phyloP scores from a whole-genome alignment of 2,329 filamentous ascomycete genomes.

The Colletotrichum sp. region DNA sequence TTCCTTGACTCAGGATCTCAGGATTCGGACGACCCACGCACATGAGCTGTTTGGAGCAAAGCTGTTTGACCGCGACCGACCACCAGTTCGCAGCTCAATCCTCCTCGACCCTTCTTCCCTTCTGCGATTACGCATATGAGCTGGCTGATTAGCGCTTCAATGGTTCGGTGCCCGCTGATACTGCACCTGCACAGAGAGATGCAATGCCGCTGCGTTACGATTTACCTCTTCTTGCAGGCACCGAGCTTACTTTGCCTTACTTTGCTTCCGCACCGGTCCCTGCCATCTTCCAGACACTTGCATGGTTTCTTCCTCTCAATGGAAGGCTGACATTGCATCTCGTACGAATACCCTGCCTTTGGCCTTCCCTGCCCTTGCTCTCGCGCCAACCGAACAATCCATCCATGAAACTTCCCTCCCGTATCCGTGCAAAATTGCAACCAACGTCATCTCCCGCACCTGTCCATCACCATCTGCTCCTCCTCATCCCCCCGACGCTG shows the following conservation, averaged over 20 bases:
- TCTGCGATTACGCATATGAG: not conserved
- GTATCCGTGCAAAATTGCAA: constrained; percentile 4
- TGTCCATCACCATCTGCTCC: not conserved
- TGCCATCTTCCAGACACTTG: not conserved
- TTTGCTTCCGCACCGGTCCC: not conserved
- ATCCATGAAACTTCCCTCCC: constrained; percentile 8
- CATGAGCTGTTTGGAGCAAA: not conserved
- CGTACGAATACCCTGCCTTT: not conserved
- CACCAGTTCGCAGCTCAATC: not conserved
- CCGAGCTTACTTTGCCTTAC: not conserved
- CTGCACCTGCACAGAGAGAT: not conserved
- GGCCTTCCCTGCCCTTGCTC: not conserved
- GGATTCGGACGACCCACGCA: not conserved
- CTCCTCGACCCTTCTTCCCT: not conserved
- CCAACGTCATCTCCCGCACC: constrained; percentile 5
- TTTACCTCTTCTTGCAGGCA: not conserved
- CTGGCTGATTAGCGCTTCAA: not conserved
- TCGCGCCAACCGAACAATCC: not conserved
- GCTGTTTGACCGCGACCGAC: not conserved
- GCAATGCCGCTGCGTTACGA: not conserved
- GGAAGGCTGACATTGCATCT: not conserved
- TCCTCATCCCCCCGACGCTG: not conserved
- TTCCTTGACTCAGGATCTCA: not conserved
- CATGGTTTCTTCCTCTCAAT: not conserved
- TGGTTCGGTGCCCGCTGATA: not conserved